Conservation (phyloP, 768 basidiomycete species). For the Termitomyces sp. region DNA sequence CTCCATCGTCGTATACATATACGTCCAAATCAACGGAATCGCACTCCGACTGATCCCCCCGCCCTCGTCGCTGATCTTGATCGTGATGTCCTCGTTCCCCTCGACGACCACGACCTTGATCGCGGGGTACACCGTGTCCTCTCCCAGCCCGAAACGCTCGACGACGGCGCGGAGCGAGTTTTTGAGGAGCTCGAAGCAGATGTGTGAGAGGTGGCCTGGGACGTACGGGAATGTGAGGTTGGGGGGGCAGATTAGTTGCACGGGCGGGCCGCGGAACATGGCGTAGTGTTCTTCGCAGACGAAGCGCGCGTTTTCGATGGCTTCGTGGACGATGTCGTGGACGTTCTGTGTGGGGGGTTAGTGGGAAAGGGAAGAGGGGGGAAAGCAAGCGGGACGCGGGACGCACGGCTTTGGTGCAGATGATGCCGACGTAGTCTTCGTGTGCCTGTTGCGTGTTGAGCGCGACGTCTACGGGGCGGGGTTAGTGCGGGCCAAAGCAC, state of each 20-base stretch:
- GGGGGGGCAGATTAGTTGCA: conserved; percentile 91
- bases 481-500: no score
- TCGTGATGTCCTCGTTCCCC: conserved; percentile 97
- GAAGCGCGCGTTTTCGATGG: conserved; percentile 94
- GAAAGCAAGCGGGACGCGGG: neutral
- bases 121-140: conserved; percentile 75
- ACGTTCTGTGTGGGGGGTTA: conserved; percentile 65
- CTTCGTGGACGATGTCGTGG: conserved; percentile 96
- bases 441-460: conserved; percentile 90
- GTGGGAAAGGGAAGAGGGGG: no score
- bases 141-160: conserved; percentile 81
- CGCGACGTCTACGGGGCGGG: conserved; percentile 68
- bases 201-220: conserved; percentile 94
- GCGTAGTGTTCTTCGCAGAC: conserved; percentile 96
- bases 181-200: conserved; percentile 94
- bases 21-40: conserved; percentile 96
- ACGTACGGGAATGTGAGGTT: conserved; percentile 90
- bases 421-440: conserved; percentile 92
- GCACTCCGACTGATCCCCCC: conserved; percentile 89
- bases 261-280: conserved; percentile 93
- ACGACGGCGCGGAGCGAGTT: conserved; percentile 97
- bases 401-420: conserved; percentile 86
- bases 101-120: conserved; percentile 95
- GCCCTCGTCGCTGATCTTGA: conserved; percentile 98
- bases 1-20: conserved; percentile 92